Evolutionary conservation across 2,329 filamentous ascomycete genomes (phyloP), one percentile per base, ranked within the genome.

Genomic region (Bipolaris bicolor): DNA sequence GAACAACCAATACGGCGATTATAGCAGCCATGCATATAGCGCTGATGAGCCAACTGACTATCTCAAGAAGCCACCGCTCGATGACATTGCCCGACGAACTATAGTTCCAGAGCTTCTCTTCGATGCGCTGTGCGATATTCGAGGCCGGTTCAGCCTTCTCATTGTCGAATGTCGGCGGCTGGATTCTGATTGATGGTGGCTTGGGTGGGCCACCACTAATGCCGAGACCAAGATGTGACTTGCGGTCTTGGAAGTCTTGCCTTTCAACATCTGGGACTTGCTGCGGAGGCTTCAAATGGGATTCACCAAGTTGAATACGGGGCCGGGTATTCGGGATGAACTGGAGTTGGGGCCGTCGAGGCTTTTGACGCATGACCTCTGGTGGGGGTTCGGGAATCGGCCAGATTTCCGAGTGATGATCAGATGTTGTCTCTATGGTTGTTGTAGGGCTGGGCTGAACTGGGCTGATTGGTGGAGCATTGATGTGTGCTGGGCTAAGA

Each of bases 1-100:
- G 48, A 0, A 15, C 7, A 2, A 65, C n/a, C 0, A 72, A 59
- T 0, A 68, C 55, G 0, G 22, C 61, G 0, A 72, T 56, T 7
- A 73, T 46, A 0, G 62, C 61, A 3, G 6, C 58, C 70, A 73
- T 73, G 39, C 67, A 72, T 0, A 66, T 5, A 0, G 68, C 68
- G 7, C 70, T 73, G 20, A 73, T 45, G 0, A 57, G 1, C 70
- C 69, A 73, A 9, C 70, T 70, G 22, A 71, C 22, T 0, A 72
- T 49, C 13, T 72, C 70, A 0, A 72, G 15, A 0, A 73, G 7
- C 70, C 69, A 73, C 22, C 67, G 33, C 7, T 73, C 65, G 0
- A 69, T 1, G 1, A 70, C 36, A 9, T 66, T 71, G 0, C 62
- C 59, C 0, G 67, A 69, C 0, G 16, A 2, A 34, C 16, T 73